Evolutionary conservation across 1,284 basidiomycete species (phyloP).

Genomic region (Microbotryomycetes sp.): DNA sequence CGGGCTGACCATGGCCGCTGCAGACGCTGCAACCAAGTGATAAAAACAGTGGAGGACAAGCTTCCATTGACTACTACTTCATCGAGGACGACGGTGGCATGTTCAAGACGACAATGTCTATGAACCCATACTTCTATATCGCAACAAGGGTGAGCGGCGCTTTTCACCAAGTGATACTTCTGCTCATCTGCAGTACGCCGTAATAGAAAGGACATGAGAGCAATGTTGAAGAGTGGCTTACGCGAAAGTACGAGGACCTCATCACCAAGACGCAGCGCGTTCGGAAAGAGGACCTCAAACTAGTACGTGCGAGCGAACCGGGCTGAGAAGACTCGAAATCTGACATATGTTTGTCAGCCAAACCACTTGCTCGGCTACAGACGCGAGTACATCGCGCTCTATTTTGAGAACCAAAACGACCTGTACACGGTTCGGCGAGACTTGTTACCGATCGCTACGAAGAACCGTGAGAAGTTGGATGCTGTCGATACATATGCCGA

Average conservation of each 20-base stretch:
- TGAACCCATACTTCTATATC: conserved; percentile 92
- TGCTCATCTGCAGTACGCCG: too few relatives aligned
- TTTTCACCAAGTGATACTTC: background rate
- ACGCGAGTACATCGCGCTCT: conserved; percentile 78
- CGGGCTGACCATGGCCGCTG: background rate
- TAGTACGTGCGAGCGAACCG: conserved; percentile 44
- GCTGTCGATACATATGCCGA: conserved; percentile 98
- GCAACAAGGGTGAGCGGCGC: conserved; percentile 58
- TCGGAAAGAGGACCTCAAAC: conserved; percentile 85
- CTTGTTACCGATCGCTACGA: conserved; percentile 76
- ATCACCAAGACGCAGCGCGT: conserved; percentile 70
- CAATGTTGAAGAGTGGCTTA: conserved; percentile 89
- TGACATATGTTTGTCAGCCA: conserved; percentile 46
- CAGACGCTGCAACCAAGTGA: conserved; percentile 80
- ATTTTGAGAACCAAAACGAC: conserved; percentile 88
- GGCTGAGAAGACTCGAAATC: background rate
- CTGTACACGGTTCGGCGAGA: conserved; percentile 81
- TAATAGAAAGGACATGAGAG: conserved; percentile 74
- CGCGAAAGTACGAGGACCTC: conserved; percentile 85
- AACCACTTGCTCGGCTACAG: conserved; percentile 93
- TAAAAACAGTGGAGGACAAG: conserved; percentile 68
- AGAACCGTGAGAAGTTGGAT: conserved; percentile 86
- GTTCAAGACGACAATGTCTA: conserved; percentile 88
- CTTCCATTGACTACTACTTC: conserved; percentile 95
- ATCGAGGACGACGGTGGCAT: conserved; percentile 92